Conservation (phyloP, 73 alveolate genomes). For the Stentor coeruleus region DNA sequence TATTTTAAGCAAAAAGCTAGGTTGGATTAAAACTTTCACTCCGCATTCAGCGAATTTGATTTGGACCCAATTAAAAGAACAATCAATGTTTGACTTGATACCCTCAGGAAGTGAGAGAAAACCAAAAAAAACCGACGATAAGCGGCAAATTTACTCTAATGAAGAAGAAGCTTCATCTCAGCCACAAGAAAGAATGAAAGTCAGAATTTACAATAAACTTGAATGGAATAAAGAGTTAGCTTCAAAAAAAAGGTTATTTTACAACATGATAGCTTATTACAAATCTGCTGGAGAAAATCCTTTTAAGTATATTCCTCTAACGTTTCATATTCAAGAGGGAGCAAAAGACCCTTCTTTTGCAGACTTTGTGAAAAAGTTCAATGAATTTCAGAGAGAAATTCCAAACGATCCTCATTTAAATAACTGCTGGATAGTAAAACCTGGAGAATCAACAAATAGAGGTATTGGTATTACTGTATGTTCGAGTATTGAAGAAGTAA, state of each 20-base stretch:
- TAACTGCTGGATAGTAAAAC: conserved; percentile 64
- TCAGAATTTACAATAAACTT: conserved; percentile 33
- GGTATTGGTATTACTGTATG: conserved; percentile 81
- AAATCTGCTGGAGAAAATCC: conserved; percentile 53
- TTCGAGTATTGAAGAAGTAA: conserved; percentile 50
- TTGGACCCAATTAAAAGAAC: neutral
- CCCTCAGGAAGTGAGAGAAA: neutral
- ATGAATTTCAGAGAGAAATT: conserved; percentile 25
- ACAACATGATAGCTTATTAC: conserved; percentile 67
- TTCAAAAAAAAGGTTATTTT: conserved; percentile 61
- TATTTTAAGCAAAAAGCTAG: neutral
- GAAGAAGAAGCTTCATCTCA: too few relatives aligned
- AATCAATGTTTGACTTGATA: neutral
- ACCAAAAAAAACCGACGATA: too few relatives aligned
- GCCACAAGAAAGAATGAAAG: too few relatives aligned
- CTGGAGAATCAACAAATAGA: conserved; percentile 82
- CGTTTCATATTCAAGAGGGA: conserved; percentile 69
- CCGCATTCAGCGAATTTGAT: conserved; percentile 9
- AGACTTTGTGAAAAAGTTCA: conserved; percentile 33
- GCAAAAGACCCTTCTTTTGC: conserved; percentile 44
- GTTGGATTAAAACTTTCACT: conserved; percentile 3
- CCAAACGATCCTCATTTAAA: conserved; percentile 9
- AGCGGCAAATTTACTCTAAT: too few relatives aligned
- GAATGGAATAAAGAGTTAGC: conserved; percentile 52
- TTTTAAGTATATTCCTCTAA: conserved; percentile 63